Percentiles rank a stretch among this genome's conserved stretches.
Conservation (phyloP, 176 grass and related monocot species). For the Elymus sibiricus region DNA sequence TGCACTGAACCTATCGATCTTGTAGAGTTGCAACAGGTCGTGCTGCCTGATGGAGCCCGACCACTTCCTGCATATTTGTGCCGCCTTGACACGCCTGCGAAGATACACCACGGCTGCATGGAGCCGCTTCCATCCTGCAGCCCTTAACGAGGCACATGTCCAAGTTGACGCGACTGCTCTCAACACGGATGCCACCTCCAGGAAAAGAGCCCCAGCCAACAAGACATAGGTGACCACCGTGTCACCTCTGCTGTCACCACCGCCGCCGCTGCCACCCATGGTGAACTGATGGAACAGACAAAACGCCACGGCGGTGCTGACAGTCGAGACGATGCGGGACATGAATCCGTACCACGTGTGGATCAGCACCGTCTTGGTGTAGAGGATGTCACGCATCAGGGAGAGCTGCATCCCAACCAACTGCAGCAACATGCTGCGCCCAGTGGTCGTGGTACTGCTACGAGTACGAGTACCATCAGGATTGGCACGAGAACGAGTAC, state of each 20-base stretch:
- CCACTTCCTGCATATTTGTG: neutral
- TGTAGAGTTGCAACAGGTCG: neutral
- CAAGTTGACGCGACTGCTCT: neutral
- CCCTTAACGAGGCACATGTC: neutral
- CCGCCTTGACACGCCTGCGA: neutral
- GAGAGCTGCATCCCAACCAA: neutral
- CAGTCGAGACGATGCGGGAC: neutral
- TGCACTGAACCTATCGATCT: neutral
- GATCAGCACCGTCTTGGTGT: neutral
- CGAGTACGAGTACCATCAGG: neutral
- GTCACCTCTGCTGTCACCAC: neutral
- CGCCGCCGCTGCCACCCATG: neutral
- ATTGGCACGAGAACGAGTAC: neutral
- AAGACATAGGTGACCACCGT: neutral
- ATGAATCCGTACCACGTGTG: neutral
- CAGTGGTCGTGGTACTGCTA: neutral
- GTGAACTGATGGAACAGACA: neutral
- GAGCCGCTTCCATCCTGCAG: neutral
- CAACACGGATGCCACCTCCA: too few relatives aligned
- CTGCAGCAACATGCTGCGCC: neutral
- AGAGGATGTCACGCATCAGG: neutral
- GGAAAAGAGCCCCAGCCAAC: neutral
- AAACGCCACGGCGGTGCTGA: neutral
- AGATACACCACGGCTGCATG: neutral
- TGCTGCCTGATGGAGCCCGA: neutral